Conservation (phyloP, 2,329 filamentous ascomycete species). For the Phyllosticta capitalensis region DNA sequence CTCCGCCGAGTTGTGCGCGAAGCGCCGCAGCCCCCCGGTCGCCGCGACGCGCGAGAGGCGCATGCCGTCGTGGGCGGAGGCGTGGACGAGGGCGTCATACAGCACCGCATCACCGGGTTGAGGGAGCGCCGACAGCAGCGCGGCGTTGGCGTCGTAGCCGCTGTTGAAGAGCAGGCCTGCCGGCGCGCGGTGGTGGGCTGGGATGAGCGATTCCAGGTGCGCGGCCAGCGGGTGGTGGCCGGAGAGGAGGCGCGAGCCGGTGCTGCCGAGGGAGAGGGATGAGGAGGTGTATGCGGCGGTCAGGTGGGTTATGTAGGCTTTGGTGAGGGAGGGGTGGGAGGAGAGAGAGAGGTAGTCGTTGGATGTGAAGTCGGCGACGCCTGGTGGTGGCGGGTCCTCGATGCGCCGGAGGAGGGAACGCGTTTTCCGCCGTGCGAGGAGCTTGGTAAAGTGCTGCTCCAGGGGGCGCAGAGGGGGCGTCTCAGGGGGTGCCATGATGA, state of each 20-base stretch:
- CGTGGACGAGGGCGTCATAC: slow-evolving; percentile 68
- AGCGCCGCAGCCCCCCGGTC: slow-evolving; percentile 27
- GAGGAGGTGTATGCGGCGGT: slow-evolving; percentile 1
- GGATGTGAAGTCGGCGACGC: slow-evolving; percentile 49
- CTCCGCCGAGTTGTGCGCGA: slow-evolving; percentile 47
- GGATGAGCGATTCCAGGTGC: slow-evolving; percentile 48
- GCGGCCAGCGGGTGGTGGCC: slow-evolving; percentile 55
- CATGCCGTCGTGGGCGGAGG: slow-evolving; percentile 73
- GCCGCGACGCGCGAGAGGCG: slow-evolving; percentile 46
- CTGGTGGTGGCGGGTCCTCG: slow-evolving; percentile 22
- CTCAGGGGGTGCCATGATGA: not conserved
- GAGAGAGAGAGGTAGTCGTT: slow-evolving; percentile 57
- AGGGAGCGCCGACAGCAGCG: slow-evolving; percentile 39
- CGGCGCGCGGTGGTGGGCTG: slow-evolving; percentile 50
- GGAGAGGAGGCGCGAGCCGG: slow-evolving; percentile 54
- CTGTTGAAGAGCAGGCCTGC: slow-evolving; percentile 52
- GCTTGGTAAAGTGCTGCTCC: slow-evolving; percentile 17
- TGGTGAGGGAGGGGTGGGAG: slow-evolving; percentile 37
- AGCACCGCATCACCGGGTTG: slow-evolving; percentile 45
- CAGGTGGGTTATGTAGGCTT: slow-evolving; percentile 41
- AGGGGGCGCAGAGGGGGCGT: slow-evolving; percentile 12
- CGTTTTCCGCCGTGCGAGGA: slow-evolving; percentile 32
- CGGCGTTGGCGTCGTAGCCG: slow-evolving; percentile 41
- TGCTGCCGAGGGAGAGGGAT: slow-evolving; percentile 39
- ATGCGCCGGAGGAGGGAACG: slow-evolving; percentile 24